Evolutionary conservation across 2,329 filamentous ascomycete species (phyloP), one percentile per base, ranked within the genome.

Genomic region (Colletotrichum falcatum): DNA sequence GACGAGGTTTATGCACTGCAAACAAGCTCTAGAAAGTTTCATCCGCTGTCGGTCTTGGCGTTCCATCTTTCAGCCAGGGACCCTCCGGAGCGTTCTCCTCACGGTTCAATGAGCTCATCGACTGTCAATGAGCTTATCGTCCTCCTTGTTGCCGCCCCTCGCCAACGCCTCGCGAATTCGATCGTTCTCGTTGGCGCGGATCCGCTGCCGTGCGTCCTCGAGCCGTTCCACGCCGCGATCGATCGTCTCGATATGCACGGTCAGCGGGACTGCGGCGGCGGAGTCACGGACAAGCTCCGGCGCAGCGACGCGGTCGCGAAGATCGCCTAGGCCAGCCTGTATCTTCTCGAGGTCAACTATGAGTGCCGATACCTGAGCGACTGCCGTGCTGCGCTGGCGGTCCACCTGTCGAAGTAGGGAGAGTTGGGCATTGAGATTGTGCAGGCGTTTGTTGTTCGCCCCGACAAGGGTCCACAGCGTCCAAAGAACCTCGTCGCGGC

Each of bases 181-280:
- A 42, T 91, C 87, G 51, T 89, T 84, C 81, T 92, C 90, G 20
- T 88, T 80, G 37, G 83, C 85, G 64, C 87, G 83, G 23, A 89
- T 87, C 71, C 88, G 86, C 51, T 87, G 85, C 70, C 92, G 84
- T 56, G 90, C 89, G 28, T 82, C 80, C 77, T 93, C 90, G 71
- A 96, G 81, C 72, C 93, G 85, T 79, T 94, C 91, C 1, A 95
- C 89, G 0, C 92, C 91, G 59, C 89, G 83, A 67, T 92, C 86
- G 72, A 96, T 94, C 66, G 89, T 90, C 74, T 94, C 90, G 49
- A 96, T 90, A 77, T 96, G 92, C 51, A 94, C 90, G 61, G 87
- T 86, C 5, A 96, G 82, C 3, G 92, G 92, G 12, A 94, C 84
- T 35, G 84, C 81, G 4, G 75, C 78, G 26, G 75, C 75, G 9